Conservation (phyloP, 176 grass and related monocot species). For the Oropetium thomaeum region DNA sequence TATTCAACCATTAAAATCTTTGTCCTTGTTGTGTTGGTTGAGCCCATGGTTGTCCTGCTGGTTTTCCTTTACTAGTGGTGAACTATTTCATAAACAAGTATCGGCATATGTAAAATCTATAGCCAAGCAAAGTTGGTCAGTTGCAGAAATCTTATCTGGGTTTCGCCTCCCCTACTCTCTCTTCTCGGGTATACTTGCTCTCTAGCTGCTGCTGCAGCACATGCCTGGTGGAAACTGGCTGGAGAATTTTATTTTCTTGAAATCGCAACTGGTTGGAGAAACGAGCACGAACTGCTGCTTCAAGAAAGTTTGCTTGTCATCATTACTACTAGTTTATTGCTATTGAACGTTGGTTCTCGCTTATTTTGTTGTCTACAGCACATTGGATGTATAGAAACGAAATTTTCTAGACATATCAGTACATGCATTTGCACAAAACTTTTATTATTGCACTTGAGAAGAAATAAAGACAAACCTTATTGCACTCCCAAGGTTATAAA, state of each 20-base stretch:
- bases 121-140: constrained; percentile 14
- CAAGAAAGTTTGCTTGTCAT: no score
- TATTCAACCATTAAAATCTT: constrained; percentile 14
- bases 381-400: neutral
- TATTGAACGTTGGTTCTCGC: neutral
- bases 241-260: no score
- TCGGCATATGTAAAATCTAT: constrained; percentile 28
- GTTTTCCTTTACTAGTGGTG: constrained; percentile 17
- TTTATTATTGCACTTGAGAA: neutral
- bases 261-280: neutral
- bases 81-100: constrained; percentile 19
- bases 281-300: neutral
- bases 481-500: neutral
- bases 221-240: neutral
- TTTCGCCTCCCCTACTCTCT: neutral
- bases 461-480: neutral
- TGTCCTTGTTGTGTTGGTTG: constrained; percentile 20
- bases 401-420: neutral
- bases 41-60: neutral
- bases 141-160: neutral
- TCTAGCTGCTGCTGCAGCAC: neutral
- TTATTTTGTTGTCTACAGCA: neutral
- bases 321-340: no score
- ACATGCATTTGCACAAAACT: constrained; percentile 4
- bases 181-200: neutral